These are phyloP conservation scores for Acacia melanoxylon DNA, from an alignment of 306 rosid species.

Conservation along the genomic window DNA sequence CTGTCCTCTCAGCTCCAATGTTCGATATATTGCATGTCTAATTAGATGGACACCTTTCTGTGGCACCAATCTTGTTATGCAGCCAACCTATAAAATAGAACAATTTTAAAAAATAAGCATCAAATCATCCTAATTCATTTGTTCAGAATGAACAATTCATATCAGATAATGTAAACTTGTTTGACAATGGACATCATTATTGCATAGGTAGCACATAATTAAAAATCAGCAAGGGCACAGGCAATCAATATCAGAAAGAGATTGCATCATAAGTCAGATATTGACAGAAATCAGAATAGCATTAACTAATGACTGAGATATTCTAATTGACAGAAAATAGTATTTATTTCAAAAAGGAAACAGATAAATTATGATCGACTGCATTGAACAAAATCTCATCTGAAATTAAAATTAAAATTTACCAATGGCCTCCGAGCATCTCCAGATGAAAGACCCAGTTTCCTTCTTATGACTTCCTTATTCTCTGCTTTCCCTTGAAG, in stretches of 20 bases:
- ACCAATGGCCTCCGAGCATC: too few species aligned
- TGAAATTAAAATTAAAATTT: background rate
- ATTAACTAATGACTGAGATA: conserved; percentile 13
- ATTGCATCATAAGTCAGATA: background rate
- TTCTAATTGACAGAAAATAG: conserved; percentile 14
- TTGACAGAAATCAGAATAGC: background rate
- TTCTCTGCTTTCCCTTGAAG: conserved; percentile 81
- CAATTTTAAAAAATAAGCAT: conserved; percentile 15
- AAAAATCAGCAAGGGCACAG: conserved; percentile 16
- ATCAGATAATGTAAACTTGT: conserved; percentile 21
- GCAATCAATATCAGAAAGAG: conserved; percentile 5
- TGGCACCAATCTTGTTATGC: conserved; percentile 97
- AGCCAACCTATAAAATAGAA: conserved; percentile 65
- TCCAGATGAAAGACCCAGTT: conserved; percentile 65
- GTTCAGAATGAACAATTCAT: conserved; percentile 18
- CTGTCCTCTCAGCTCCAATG: too few species aligned
- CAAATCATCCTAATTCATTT: conserved; percentile 27
- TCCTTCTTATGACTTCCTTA: conserved; percentile 80
- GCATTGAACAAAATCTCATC: conserved; percentile 19
- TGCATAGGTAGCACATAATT: background rate
- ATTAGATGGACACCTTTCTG: conserved; percentile 98
- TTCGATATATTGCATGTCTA: conserved; percentile 87
- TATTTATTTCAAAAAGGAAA: background rate
- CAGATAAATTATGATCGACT: conserved; percentile 14
- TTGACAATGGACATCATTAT: conserved; percentile 15